A percentile compares a stretch with the other conserved stretches of the same genome.
These are phyloP conservation scores for Pichia kluyveri DNA, from an alignment of 805 yeast genomes.

Conservation along the genomic window DNA sequence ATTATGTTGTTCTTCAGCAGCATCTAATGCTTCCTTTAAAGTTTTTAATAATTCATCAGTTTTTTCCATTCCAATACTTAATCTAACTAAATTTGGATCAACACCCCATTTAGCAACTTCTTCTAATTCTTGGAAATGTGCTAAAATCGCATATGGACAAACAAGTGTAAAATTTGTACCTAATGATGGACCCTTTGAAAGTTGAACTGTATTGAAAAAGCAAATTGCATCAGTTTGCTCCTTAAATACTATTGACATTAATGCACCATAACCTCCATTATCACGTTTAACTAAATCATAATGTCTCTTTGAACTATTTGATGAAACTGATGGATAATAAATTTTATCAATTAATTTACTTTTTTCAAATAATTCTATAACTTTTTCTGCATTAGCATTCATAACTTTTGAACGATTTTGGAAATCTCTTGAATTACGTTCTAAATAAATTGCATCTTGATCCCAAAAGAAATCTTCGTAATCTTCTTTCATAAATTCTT, in stretches of 20 bases:
- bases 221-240: slow-evolving; percentile 53
- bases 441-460: slow-evolving; percentile 87
- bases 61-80: slow-evolving; percentile 82
- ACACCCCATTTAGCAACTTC: slow-evolving; percentile 78
- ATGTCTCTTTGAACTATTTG: slow-evolving; percentile 37
- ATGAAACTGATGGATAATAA: slow-evolving; percentile 59
- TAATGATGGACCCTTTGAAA: slow-evolving; percentile 84
- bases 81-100: slow-evolving; percentile 65
- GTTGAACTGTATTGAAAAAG: slow-evolving; percentile 62
- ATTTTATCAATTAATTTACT: slow-evolving; percentile 51
- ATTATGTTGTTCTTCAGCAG: slow-evolving; percentile 31
- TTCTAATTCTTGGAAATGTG: slow-evolving; percentile 76
- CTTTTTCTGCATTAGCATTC: slow-evolving; percentile 46
- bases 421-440: slow-evolving; percentile 89
- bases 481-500: slow-evolving; percentile 38
- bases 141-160: slow-evolving; percentile 83
- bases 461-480: slow-evolving; percentile 82
- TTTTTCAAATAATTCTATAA: slow-evolving; percentile 42
- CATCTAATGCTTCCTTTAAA: slow-evolving; percentile 44
- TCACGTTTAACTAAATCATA: slow-evolving; percentile 65
- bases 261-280: slow-evolving; percentile 84
- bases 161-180: slow-evolving; percentile 87
- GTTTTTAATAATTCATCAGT: slow-evolving; percentile 42
- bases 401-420: slow-evolving; percentile 48
- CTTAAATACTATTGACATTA: slow-evolving; percentile 65